These are phyloP conservation scores for Cichorium intybus DNA, from an alignment of 140 eudicot genomes.

Conservation along the genomic window DNA sequence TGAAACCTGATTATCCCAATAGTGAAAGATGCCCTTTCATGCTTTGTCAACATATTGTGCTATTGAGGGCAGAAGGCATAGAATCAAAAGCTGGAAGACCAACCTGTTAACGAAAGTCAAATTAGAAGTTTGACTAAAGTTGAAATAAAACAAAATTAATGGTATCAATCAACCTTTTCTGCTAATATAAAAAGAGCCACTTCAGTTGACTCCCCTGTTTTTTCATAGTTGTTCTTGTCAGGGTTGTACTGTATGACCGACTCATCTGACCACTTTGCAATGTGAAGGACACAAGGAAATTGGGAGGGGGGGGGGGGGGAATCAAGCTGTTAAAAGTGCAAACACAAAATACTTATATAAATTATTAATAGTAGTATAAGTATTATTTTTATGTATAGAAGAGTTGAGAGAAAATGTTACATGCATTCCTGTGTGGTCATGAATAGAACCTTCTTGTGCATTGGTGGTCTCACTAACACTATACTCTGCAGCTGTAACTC, in stretches of 20 bases:
- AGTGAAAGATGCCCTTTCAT: too few species aligned
- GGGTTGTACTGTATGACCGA: slow-evolving; percentile 88
- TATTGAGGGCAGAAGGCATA: too few species aligned
- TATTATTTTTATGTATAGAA: neutral
- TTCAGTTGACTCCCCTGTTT: slow-evolving; percentile 98
- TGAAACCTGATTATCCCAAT: too few species aligned
- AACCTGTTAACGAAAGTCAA: too few species aligned
- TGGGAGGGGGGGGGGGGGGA: slow-evolving; percentile 94
- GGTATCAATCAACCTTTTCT: slow-evolving; percentile 87
- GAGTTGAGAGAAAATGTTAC: slow-evolving; percentile 26
- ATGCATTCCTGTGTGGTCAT: slow-evolving; percentile 60
- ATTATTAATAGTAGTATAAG: neutral
- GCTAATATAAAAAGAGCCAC: slow-evolving; percentile 95
- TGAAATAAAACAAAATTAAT: too few species aligned
- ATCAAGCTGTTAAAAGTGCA: slow-evolving; percentile 64
- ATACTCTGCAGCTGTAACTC: too few species aligned
- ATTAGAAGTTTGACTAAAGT: too few species aligned
- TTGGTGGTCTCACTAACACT: slow-evolving; percentile 80
- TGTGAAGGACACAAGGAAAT: slow-evolving; percentile 90
- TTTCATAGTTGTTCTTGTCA: slow-evolving; percentile 84
- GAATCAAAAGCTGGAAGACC: too few species aligned
- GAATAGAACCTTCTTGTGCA: slow-evolving; percentile 91
- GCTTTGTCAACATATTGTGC: too few species aligned
- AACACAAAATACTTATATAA: slow-evolving; percentile 2
- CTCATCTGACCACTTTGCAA: slow-evolving; percentile 99